Conservation (phyloP, 495 filamentous ascomycete species). For the Podospora appendiculata region DNA sequence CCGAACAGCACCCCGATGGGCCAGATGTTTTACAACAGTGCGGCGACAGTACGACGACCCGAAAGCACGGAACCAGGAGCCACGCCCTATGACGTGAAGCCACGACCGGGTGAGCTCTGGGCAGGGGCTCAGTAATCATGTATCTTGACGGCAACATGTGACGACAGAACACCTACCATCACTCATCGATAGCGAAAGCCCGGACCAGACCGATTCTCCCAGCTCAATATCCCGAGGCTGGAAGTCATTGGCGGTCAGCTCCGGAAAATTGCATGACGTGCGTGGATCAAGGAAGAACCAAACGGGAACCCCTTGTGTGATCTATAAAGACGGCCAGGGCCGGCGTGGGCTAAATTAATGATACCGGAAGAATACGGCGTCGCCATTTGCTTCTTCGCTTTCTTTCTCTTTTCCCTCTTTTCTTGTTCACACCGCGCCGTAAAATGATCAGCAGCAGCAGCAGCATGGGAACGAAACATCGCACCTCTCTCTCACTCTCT, state of each 20-base stretch:
- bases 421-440: neutral
- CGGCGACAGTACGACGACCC: slow-evolving; percentile 45
- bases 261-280: neutral
- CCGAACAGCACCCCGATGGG: slow-evolving; percentile 48
- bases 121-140: slow-evolving; percentile 20
- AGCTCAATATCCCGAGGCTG: too few relatives aligned
- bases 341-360: slow-evolving; percentile 18
- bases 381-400: slow-evolving; percentile 8
- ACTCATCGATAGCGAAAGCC: too few relatives aligned
- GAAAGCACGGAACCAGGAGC: slow-evolving; percentile 62
- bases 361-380: slow-evolving; percentile 8
- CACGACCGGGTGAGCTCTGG: slow-evolving; percentile 33
- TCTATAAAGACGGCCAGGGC: slow-evolving; percentile 21
- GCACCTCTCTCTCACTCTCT: neutral
- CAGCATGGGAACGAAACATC: neutral
- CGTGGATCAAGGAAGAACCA: neutral
- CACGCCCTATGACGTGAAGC: slow-evolving; percentile 44
- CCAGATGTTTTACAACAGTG: slow-evolving; percentile 59
- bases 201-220: too few relatives aligned
- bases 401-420: slow-evolving; percentile 3
- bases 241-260: neutral
- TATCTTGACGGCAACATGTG: neutral
- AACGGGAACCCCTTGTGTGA: slow-evolving; percentile 1
- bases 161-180: neutral
- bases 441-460: neutral